Conservation (phyloP, 768 basidiomycete species). For the Sporobolomyces roseus region DNA sequence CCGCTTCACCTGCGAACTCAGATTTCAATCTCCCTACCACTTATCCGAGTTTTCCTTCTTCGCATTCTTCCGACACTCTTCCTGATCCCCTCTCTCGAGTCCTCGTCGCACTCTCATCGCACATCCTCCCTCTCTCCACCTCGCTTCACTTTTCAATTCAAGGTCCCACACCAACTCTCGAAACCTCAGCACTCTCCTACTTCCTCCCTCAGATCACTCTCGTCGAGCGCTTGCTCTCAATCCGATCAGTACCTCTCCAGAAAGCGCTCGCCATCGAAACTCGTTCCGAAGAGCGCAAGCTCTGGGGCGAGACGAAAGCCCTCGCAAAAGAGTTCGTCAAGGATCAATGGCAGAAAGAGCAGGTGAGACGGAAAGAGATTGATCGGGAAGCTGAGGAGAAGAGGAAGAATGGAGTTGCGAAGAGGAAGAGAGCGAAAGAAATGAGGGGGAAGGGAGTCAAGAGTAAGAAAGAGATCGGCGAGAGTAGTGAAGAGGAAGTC, state of each 20-base stretch:
- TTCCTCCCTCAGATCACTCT: conserved; percentile 1
- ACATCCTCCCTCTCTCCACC: background rate
- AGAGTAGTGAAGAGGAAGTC: conserved; percentile 4
- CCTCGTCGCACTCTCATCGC: conserved; percentile 1
- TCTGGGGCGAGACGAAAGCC: conserved; percentile 9
- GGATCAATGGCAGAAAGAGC: background rate
- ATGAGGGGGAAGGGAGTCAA: background rate
- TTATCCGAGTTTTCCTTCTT: background rate
- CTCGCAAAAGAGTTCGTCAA: background rate
- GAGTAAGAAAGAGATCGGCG: background rate
- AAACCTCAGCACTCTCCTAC: background rate
- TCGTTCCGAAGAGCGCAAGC: background rate
- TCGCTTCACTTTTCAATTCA: background rate
- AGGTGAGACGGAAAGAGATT: background rate
- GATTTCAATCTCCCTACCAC: background rate
- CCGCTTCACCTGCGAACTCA: background rate
- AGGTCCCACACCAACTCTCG: background rate
- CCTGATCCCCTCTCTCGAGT: background rate
- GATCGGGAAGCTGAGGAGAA: background rate
- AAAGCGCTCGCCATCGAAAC: background rate
- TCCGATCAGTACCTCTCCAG: conserved; percentile 4
- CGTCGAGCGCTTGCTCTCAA: conserved; percentile 11
- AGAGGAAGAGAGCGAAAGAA: background rate
- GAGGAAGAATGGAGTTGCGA: background rate
- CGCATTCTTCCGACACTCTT: background rate